phyloP scores from a whole-genome alignment of 2,329 filamentous ascomycete species.

The Botrytis squamosa region DNA sequence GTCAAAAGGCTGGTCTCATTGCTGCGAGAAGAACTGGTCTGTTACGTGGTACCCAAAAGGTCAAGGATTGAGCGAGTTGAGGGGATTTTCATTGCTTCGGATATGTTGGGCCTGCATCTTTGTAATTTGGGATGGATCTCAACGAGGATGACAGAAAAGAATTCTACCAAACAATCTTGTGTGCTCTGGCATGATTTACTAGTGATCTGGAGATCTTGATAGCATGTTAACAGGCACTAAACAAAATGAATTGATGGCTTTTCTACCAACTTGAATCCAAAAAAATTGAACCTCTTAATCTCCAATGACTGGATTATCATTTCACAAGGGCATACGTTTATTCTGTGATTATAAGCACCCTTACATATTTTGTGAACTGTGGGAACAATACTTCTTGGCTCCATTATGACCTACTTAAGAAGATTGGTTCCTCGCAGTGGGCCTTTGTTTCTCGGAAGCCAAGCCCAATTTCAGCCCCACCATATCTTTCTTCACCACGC shows the following conservation, averaged over 20 bases:
- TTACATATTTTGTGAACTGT: neutral
- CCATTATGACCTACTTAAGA: neutral
- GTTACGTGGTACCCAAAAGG: conserved; percentile 99
- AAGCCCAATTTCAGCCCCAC: conserved; percentile 28
- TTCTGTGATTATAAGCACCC: neutral
- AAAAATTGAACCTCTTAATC: neutral
- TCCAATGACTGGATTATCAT: neutral
- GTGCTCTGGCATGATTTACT: conserved; percentile 20
- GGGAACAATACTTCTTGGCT: neutral
- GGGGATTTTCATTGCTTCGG: conserved; percentile 38
- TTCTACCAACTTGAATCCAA: conserved; percentile 5
- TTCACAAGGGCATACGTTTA: neutral
- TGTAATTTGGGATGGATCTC: conserved; percentile 40
- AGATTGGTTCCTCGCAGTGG: neutral
- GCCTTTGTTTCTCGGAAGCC: conserved; percentile 18
- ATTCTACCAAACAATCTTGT: conserved; percentile 26
- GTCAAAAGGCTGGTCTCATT: conserved; percentile 99
- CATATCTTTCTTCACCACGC: conserved; percentile 22
- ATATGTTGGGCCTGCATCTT: conserved; percentile 40
- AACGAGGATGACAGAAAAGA: conserved; percentile 39
- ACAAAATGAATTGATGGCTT: conserved; percentile 22
- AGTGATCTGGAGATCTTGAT: conserved; percentile 23
- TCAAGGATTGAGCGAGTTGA: conserved; percentile 73
- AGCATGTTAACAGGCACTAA: conserved; percentile 18
- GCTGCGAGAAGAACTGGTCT: conserved; percentile 99